Percentiles rank a stretch among this genome's conserved stretches.
Evolutionary conservation across 176 grass and related monocot species (phyloP).

Genomic region (Paspalum notatum): DNA sequence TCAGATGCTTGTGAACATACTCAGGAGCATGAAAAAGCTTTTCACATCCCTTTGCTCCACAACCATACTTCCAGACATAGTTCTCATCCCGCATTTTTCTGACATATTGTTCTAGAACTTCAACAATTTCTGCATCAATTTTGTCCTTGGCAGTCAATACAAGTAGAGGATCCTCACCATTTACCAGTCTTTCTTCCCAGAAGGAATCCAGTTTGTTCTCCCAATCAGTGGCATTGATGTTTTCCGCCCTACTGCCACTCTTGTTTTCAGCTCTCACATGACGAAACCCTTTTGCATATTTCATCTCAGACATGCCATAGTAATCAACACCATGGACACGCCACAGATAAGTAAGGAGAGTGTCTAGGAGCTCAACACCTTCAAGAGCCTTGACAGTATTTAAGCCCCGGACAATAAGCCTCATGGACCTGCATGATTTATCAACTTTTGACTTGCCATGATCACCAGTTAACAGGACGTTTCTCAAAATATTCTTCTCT

Average conservation of each 20-base stretch:
- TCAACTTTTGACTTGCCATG: constrained; percentile 58
- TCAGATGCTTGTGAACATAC: constrained; percentile 93
- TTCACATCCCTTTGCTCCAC: constrained; percentile 77
- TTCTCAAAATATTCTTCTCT: constrained; percentile 74
- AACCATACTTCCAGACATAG: constrained; percentile 75
- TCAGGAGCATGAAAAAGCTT: constrained; percentile 88
- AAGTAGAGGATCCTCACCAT: constrained; percentile 74
- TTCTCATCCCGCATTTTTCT: constrained; percentile 78
- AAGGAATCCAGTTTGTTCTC: constrained; percentile 87
- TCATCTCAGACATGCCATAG: constrained; percentile 83
- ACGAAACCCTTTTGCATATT: constrained; percentile 72
- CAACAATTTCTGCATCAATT: constrained; percentile 62
- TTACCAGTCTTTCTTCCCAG: constrained; percentile 66
- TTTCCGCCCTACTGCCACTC: constrained; percentile 36
- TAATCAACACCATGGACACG: constrained; percentile 89
- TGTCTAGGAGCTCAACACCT: constrained; percentile 80
- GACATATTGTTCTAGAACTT: constrained; percentile 57
- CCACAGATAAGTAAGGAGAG: constrained; percentile 85
- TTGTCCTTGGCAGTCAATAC: constrained; percentile 74
- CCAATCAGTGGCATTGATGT: constrained; percentile 62
- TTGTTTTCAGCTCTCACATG: constrained; percentile 75
- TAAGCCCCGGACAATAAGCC: constrained; percentile 57
- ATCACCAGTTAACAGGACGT: constrained; percentile 58
- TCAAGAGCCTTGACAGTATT: constrained; percentile 79
- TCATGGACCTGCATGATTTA: constrained; percentile 59